phyloP scores from a whole-genome alignment of 73 alveolate genomes.

The Paramecium sonneborni region DNA sequence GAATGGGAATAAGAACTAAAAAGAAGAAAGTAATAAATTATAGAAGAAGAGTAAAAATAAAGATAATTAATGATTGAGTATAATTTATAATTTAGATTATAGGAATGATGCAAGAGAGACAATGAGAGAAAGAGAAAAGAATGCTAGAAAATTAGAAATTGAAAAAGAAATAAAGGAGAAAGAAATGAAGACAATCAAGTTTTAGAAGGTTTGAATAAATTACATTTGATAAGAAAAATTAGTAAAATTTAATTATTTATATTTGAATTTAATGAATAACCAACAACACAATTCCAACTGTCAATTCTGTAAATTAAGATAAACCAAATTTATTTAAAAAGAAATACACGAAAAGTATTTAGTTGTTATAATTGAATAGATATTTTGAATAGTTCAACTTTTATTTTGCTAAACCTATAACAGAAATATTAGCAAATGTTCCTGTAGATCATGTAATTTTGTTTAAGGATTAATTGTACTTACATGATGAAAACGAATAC shows the following conservation, averaged over 20 bases:
- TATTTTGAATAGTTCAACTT: conserved; percentile 58
- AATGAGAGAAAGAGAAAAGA: not conserved
- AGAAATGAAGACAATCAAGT: not conserved
- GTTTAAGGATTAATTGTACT: conserved; percentile 49
- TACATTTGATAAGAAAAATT: not conserved
- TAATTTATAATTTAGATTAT: not conserved
- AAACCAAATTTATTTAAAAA: not conserved
- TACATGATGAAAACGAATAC: conserved; percentile 54
- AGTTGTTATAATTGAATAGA: not conserved
- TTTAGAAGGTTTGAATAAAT: not conserved
- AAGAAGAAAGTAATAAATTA: not conserved
- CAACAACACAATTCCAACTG: not conserved
- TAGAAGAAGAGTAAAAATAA: not conserved
- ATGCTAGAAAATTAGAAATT: conserved; percentile 1
- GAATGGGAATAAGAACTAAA: conserved; percentile 9
- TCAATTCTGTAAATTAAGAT: not conserved
- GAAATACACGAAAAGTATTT: conserved; percentile 5
- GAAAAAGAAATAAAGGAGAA: not conserved
- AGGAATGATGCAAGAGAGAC: conserved; percentile 21
- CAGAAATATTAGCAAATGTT: conserved; percentile 62
- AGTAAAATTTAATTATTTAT: not conserved
- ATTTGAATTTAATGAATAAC: conserved; percentile 47
- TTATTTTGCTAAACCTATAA: conserved; percentile 62
- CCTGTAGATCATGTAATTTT: conserved; percentile 57
- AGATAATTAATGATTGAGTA: conserved; percentile 14